Percentiles rank a stretch among this genome's conserved stretches.
phyloP scores from a whole-genome alignment of 352 stramenopile genomes.

The Phytophthora quininea region DNA sequence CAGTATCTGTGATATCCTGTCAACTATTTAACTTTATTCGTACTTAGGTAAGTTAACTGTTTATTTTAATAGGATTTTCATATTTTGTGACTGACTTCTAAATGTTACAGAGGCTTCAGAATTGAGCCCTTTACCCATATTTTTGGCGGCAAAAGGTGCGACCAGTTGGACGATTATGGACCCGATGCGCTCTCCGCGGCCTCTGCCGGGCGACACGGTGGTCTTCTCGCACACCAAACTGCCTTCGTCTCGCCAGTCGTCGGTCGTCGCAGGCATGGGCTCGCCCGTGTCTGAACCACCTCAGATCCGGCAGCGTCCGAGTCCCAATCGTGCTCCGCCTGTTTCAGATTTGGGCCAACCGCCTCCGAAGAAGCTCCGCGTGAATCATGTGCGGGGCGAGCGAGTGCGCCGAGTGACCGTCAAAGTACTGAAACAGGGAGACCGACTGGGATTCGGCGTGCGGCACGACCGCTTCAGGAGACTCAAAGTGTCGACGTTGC shows the following conservation, averaged over 20 bases:
- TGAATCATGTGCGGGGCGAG: conserved; percentile 7
- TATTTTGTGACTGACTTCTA: too few relatives aligned
- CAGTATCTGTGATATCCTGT: too few relatives aligned
- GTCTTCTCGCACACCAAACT: conserved; percentile 69
- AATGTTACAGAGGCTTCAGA: too few relatives aligned
- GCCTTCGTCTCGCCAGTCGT: conserved; percentile 42
- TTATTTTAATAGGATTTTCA: too few relatives aligned
- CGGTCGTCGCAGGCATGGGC: conserved; percentile 19
- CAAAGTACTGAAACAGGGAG: conserved; percentile 51
- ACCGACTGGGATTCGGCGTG: conserved; percentile 73
- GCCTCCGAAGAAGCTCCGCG: conserved; percentile 23
- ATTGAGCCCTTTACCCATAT: too few relatives aligned
- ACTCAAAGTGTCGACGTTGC: conserved; percentile 65
- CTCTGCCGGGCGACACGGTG: conserved; percentile 60
- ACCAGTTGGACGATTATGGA: too few relatives aligned
- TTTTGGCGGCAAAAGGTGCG: conserved; percentile 4
- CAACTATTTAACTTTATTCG: too few relatives aligned
- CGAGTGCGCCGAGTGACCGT: conserved; percentile 43
- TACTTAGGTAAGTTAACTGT: too few relatives aligned
- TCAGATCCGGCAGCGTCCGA: background rate
- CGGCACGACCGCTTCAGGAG: conserved; percentile 60
- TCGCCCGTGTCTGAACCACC: conserved; percentile 2
- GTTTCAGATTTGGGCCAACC: conserved; percentile 6
- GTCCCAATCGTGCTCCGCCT: background rate
- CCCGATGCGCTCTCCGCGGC: background rate